Percentiles rank a stretch among this genome's conserved stretches.
Evolutionary conservation across 2,329 filamentous ascomycete genomes (phyloP).

Genomic region (Rhynchosporium graminicola): DNA sequence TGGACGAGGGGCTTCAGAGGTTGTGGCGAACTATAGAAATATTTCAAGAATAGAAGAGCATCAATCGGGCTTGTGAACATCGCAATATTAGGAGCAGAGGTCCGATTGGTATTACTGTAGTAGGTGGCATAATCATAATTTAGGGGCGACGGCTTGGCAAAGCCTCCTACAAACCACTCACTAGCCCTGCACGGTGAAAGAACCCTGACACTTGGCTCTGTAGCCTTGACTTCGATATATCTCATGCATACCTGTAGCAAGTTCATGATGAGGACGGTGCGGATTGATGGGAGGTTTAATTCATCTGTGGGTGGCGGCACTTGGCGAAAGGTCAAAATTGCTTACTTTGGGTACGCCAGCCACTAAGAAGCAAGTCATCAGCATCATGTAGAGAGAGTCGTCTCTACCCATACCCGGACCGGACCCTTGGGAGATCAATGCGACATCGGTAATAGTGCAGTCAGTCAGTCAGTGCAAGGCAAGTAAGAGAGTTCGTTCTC

Average conservation of each 20-base stretch:
- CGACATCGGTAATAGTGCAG: too few species aligned
- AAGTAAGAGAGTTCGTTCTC: too few species aligned
- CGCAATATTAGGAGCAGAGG: neutral
- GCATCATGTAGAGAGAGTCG: too few species aligned
- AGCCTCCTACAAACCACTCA: constrained; percentile 12
- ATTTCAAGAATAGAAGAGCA: neutral
- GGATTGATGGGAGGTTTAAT: neutral
- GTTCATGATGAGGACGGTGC: neutral
- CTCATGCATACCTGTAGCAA: neutral
- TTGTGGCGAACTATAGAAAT: neutral
- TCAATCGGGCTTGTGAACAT: neutral
- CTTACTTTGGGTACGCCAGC: neutral
- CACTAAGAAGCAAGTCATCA: too few species aligned
- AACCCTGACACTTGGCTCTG: neutral
- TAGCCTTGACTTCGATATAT: neutral
- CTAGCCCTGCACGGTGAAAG: neutral
- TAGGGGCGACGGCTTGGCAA: constrained; percentile 10
- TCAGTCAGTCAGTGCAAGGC: too few species aligned
- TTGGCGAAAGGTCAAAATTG: neutral
- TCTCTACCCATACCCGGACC: too few species aligned
- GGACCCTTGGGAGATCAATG: too few species aligned
- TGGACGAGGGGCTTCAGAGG: neutral
- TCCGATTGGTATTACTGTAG: constrained; percentile 17
- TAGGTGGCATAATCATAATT: constrained; percentile 8
- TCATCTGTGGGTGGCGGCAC: neutral